A percentile compares a stretch with the other conserved stretches of the same genome.
Conservation (phyloP, 1,284 basidiomycete species). For the Fomes fomentarius region DNA sequence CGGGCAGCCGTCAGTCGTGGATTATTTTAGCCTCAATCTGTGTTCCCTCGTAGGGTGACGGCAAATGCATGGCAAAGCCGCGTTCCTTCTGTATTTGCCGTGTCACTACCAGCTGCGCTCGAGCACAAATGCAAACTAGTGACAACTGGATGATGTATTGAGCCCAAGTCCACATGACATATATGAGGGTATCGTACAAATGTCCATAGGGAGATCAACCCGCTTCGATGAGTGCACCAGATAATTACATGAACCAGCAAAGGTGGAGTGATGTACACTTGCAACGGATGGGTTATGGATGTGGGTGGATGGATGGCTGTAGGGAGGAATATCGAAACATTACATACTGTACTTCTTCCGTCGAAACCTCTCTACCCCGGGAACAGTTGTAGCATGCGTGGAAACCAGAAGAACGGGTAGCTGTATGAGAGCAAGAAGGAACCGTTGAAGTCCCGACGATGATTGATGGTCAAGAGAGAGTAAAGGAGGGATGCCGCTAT, state of each 20-base stretch:
- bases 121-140: background rate
- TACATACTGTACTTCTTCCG: conserved; percentile 17
- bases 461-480: background rate
- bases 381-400: background rate
- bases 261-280: conserved; percentile 15
- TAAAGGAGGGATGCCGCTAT: background rate
- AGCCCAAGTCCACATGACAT: background rate
- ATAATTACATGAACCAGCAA: conserved; percentile 6
- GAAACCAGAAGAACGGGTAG: background rate
- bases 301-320: background rate
- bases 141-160: background rate
- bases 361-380: background rate
- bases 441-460: background rate
- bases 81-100: background rate
- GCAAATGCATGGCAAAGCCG: conserved; percentile 12
- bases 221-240: background rate
- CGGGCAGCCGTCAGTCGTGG: conserved; percentile 5
- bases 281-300: too few species aligned
- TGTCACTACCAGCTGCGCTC: background rate
- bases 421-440: background rate
- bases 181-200: conserved; percentile 1
- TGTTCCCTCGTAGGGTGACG: conserved; percentile 13
- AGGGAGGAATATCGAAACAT: conserved; percentile 9
- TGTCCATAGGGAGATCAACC: background rate
- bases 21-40: conserved; percentile 7